Percentiles rank a stretch among this genome's conserved stretches.
These are phyloP conservation scores for Tarenaya hassleriana DNA, from an alignment of 345 rosid species.

Conservation along the genomic window DNA sequence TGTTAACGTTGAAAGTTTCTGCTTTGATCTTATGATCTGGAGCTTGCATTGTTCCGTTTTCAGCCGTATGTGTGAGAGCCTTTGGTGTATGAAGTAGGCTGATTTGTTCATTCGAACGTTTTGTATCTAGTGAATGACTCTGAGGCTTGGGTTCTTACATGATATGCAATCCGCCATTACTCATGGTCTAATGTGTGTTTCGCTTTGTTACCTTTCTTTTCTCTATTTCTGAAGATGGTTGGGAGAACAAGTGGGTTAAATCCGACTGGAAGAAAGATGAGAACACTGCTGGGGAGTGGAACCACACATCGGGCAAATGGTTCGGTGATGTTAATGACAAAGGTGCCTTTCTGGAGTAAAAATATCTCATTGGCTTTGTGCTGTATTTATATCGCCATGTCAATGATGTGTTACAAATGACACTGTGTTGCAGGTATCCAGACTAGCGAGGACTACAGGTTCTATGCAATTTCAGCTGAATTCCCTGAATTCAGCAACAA, in stretches of 20 bases:
- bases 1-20: too few relatives aligned
- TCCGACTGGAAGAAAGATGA: slow-evolving; percentile 86
- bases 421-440: slow-evolving; percentile 47
- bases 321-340: slow-evolving; percentile 61
- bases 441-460: slow-evolving; percentile 80
- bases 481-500: slow-evolving; percentile 78
- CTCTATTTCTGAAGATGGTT: slow-evolving; percentile 46
- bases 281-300: slow-evolving; percentile 69
- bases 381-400: background rate
- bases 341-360: slow-evolving; percentile 34
- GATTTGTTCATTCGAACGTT: too few relatives aligned
- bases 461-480: slow-evolving; percentile 85
- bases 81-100: background rate
- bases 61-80: background rate
- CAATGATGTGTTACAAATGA: background rate
- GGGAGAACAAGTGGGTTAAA: slow-evolving; percentile 71
- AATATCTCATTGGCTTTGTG: background rate
- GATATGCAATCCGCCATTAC: too few relatives aligned
- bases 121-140: too few relatives aligned
- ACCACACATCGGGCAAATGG: slow-evolving; percentile 80
- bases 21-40: too few relatives aligned
- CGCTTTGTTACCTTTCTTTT: background rate
- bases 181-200: background rate
- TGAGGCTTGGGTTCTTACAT: too few relatives aligned
- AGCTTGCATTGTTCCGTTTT: too few relatives aligned